Percentiles rank a stretch among this genome's conserved stretches.
Conservation (phyloP, 1,284 basidiomycete genomes). For the Neotropicomus parvogracilis region DNA sequence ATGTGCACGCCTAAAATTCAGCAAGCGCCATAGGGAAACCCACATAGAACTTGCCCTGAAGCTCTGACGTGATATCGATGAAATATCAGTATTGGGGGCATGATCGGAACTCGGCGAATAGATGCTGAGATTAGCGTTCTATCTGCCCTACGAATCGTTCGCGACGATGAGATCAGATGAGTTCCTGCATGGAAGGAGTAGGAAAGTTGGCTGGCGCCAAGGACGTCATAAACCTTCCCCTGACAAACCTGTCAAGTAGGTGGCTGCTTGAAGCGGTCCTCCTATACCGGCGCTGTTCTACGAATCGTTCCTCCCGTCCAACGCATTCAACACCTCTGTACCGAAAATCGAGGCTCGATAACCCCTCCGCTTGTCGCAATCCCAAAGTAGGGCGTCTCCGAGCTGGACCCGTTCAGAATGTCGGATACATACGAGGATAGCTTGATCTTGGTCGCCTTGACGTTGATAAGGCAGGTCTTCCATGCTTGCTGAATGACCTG, state of each 20-base stretch:
- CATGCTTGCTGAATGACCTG: constrained; percentile 32
- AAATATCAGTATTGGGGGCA: constrained; percentile 21
- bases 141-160: constrained; percentile 32
- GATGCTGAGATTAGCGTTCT: constrained; percentile 34
- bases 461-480: constrained; percentile 36
- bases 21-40: constrained; percentile 35
- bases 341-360: constrained; percentile 49
- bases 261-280: constrained; percentile 47
- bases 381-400: constrained; percentile 36
- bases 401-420: constrained; percentile 30
- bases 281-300: constrained; percentile 42
- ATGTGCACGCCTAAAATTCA: constrained; percentile 33
- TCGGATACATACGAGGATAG: constrained; percentile 36
- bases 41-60: constrained; percentile 32
- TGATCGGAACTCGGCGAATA: constrained; percentile 18
- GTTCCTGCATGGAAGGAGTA: constrained; percentile 35
- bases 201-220: constrained; percentile 41
- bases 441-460: constrained; percentile 24
- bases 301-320: constrained; percentile 48
- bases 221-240: constrained; percentile 42
- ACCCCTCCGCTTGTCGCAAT: constrained; percentile 48
- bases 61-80: constrained; percentile 28
- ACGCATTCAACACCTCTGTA: constrained; percentile 45
- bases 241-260: constrained; percentile 43
- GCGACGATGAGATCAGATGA: constrained; percentile 21